Conservation (phyloP, 2,329 filamentous ascomycete species). For the Penicillium sp. region DNA sequence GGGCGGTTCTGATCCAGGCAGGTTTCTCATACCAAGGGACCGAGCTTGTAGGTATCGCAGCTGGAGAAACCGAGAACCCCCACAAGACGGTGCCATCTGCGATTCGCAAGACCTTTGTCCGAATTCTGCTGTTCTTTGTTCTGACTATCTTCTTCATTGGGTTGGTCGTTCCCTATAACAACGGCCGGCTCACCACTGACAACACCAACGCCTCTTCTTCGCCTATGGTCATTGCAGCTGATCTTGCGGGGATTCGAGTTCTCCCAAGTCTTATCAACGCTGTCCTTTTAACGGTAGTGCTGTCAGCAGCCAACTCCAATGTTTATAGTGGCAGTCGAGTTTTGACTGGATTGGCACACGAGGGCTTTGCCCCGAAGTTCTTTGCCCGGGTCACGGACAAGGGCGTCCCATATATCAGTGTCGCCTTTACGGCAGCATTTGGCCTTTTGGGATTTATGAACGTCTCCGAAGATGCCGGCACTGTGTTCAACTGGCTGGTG, state of each 20-base stretch:
- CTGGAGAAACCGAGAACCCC: conserved; percentile 71
- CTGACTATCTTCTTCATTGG: conserved; percentile 61
- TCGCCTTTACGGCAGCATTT: conserved; percentile 49
- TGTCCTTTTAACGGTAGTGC: conserved; percentile 40
- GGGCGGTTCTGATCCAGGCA: conserved; percentile 46
- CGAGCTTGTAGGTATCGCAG: conserved; percentile 71
- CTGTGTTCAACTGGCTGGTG: conserved; percentile 51
- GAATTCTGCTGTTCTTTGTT: conserved; percentile 60
- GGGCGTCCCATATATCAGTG: conserved; percentile 45
- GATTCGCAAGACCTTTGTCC: conserved; percentile 71
- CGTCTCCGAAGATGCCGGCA: conserved; percentile 58
- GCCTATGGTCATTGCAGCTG: conserved; percentile 43
- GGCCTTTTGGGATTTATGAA: conserved; percentile 68
- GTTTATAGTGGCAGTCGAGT: conserved; percentile 58
- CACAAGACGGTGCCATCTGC: conserved; percentile 68
- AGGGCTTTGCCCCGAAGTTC: conserved; percentile 44
- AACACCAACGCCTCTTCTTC: conserved; percentile 31
- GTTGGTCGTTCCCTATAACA: conserved; percentile 64
- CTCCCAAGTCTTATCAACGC: conserved; percentile 42
- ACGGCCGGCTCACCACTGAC: conserved; percentile 47
- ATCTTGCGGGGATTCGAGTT: conserved; percentile 36
- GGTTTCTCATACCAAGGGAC: conserved; percentile 54
- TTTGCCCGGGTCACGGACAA: conserved; percentile 40
- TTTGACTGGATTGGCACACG: conserved; percentile 61
- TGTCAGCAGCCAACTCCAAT: conserved; percentile 43